These are phyloP conservation scores for Alternaria sp. DNA, from an alignment of 2,329 filamentous ascomycete species.

Conservation along the genomic window DNA sequence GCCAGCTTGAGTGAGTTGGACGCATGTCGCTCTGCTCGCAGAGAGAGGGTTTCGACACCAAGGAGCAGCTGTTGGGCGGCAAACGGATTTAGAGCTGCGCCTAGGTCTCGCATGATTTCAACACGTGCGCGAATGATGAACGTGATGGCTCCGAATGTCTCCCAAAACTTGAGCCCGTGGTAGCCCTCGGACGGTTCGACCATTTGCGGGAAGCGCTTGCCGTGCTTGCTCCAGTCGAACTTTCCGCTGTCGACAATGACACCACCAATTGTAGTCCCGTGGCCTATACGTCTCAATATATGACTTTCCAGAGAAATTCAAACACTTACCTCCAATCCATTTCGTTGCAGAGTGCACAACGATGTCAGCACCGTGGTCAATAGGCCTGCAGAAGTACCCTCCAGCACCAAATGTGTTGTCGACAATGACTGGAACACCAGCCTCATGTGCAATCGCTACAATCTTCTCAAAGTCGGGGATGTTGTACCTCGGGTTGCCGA, in stretches of 20 bases:
- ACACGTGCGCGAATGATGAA: conserved; percentile 88
- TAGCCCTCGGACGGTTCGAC: conserved; percentile 87
- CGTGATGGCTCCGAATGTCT: conserved; percentile 83
- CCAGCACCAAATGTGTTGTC: conserved; percentile 97
- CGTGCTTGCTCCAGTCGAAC: conserved; percentile 91
- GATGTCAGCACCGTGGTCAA: conserved; percentile 91
- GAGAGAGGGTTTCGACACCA: conserved; percentile 86
- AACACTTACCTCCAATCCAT: conserved; percentile 79
- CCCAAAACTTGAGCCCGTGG: conserved; percentile 93
- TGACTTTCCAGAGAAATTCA: too few relatives aligned
- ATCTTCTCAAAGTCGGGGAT: conserved; percentile 90
- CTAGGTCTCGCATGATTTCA: conserved; percentile 88
- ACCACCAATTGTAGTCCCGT: conserved; percentile 90
- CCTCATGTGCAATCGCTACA: conserved; percentile 77
- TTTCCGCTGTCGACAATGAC: conserved; percentile 87
- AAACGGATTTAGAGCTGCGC: conserved; percentile 84
- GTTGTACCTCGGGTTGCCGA: conserved; percentile 94
- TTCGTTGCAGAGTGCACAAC: conserved; percentile 95
- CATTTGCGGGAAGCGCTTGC: conserved; percentile 88
- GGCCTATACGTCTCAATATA: conserved; percentile 48
- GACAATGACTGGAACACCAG: conserved; percentile 65
- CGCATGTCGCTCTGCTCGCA: conserved; percentile 86
- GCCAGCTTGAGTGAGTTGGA: conserved; percentile 83
- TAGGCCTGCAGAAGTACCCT: conserved; percentile 85
- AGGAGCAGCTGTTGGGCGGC: conserved; percentile 90